Conservation (phyloP, 768 basidiomycete genomes). For the Russula brevipes region DNA sequence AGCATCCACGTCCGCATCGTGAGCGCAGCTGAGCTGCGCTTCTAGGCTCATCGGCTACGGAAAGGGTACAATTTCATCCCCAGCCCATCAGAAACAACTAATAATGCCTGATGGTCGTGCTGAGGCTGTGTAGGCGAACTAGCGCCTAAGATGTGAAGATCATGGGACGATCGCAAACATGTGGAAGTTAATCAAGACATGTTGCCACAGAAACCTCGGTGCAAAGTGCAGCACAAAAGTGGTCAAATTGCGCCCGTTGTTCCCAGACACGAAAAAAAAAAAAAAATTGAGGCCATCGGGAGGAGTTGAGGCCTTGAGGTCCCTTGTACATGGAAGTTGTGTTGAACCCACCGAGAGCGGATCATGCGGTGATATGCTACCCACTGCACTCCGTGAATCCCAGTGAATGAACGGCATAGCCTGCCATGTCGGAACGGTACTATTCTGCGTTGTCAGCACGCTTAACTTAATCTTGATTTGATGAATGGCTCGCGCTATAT, state of each 20-base stretch:
- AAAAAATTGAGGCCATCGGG: neutral
- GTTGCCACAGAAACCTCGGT: constrained; percentile 6
- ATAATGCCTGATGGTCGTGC: neutral
- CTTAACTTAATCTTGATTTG: neutral
- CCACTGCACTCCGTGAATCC: neutral
- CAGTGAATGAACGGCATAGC: no score
- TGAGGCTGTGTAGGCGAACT: neutral
- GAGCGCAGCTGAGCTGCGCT: neutral
- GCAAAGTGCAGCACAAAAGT: neutral
- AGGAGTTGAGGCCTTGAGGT: neutral
- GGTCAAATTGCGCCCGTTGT: neutral
- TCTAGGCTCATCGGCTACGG: neutral
- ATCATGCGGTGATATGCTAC: neutral
- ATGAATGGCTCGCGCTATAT: neutral
- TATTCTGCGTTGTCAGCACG: neutral
- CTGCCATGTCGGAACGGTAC: no score
- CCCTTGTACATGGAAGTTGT: neutral
- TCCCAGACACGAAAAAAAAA: neutral
- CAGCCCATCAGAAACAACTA: constrained; percentile 3
- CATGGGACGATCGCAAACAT: neutral
- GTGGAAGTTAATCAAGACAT: neutral
- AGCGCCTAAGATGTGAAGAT: neutral
- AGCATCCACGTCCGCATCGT: neutral
- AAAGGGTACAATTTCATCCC: neutral
- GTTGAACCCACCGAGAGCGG: neutral